Base-by-base conservation (phyloP, 2,329 filamentous ascomycete species). In the Sclerotinia sclerotiorum region DNA sequence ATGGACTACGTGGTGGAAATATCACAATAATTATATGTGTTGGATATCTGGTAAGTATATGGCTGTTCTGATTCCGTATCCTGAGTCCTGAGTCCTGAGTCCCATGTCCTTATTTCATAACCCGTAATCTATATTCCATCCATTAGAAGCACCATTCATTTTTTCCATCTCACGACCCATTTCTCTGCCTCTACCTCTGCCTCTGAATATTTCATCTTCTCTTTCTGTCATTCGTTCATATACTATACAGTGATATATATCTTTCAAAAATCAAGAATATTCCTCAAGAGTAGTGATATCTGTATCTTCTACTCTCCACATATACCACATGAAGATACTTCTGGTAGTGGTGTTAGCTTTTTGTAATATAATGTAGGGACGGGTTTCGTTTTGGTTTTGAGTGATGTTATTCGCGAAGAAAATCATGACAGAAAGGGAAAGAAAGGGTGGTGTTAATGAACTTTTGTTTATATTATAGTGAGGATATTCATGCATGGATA, bases 301-400 rank as follows among this genome's bases (percentile, higher is more conserved):
- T 5, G 93, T 92, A 76, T 93, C 88, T 77, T 90, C 90, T 15
- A 94, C 88, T 69, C 90, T 84, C 94, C 94, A 97, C 91, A 97
- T 97, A 78, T 97, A 97, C 94, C 94, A 97, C 94, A 97, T 97
- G 76, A 97, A 97, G 55, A 97, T 78, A 74, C 90, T 95, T 76
- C 94, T 89, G 65, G 6, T 24, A 54, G 4, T 62, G 1, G n/a
- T 35, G 39, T 65, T 35, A 65, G 63, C 29, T 35, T 29, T 42
- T 4, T n/a, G 32, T 42, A 24, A 57, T 27, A 13, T 51, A 21
- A 57, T 27, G n/a, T 51, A 21, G n/a, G n/a, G n/a, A 11, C 3
- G 19, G 21, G 46, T n/a, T 48, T 48, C 6, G 4, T 3, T 48
- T 51, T 13, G 48, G 8, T 4, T 51, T 51, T 24, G 8, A 21